Conservation (phyloP, 257 asterid species). For the Gentiana macrophylla region DNA sequence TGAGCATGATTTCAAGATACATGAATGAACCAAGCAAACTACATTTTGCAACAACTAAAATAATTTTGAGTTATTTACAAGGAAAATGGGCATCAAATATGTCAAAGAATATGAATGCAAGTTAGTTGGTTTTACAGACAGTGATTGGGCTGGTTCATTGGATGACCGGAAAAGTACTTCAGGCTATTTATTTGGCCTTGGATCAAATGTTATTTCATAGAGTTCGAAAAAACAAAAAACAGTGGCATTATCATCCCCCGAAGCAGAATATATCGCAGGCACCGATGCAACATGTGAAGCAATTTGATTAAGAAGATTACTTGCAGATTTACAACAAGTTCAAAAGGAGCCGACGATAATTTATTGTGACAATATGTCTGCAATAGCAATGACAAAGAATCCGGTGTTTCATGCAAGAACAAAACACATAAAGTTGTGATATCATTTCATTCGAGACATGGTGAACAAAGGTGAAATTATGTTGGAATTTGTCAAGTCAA, state of each 20-base stretch:
- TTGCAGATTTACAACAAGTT: not conserved
- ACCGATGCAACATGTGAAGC: constrained; percentile 1
- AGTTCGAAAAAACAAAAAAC: not conserved
- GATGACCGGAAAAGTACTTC: constrained; percentile 1
- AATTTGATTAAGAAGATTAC: not conserved
- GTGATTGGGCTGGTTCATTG: constrained; percentile 1
- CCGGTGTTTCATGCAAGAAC: no score
- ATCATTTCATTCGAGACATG: no score
- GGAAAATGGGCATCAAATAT: constrained; percentile 1
- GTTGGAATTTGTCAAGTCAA: no score
- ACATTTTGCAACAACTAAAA: not conserved
- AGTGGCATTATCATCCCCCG: not conserved
- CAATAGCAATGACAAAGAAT: no score
- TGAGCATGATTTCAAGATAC: not conserved
- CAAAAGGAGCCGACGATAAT: not conserved
- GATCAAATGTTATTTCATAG: constrained; percentile 4
- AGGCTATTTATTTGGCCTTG: no score
- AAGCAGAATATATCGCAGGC: not conserved
- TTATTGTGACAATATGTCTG: constrained; percentile 2
- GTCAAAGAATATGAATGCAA: not conserved
- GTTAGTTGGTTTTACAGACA: not conserved
- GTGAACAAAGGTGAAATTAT: no score
- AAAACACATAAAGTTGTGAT: no score
- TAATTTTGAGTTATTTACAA: not conserved
- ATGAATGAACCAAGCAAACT: not conserved